Conservation (phyloP, 2,329 filamentous ascomycete genomes). For the Hirsutella thompsonii region DNA sequence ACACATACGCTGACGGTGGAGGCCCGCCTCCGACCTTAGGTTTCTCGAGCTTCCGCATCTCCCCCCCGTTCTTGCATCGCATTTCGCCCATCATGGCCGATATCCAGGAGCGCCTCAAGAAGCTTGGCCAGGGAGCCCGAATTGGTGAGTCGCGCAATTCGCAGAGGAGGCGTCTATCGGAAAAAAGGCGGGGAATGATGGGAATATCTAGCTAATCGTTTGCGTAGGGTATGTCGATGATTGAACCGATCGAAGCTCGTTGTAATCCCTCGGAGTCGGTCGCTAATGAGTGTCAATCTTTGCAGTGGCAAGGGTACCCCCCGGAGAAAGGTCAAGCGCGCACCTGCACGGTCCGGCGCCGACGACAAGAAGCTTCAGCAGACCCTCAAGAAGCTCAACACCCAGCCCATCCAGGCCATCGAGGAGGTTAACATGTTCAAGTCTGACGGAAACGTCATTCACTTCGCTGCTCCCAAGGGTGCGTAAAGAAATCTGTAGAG, state of each 20-base stretch:
- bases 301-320: constrained; percentile 90
- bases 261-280: constrained; percentile 6
- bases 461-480: constrained; percentile 98
- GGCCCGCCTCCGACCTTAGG: neutral
- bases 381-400: constrained; percentile 97
- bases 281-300: constrained; percentile 14
- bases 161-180: too few relatives aligned
- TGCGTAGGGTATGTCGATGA: constrained; percentile 22
- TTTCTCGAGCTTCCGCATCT: neutral
- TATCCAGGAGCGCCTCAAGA: constrained; percentile 46
- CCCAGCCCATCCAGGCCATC: constrained; percentile 97
- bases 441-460: constrained; percentile 98
- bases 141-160: constrained; percentile 68
- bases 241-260: neutral
- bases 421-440: constrained; percentile 99
- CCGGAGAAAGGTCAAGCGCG: constrained; percentile 96
- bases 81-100: constrained; percentile 35
- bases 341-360: constrained; percentile 79
- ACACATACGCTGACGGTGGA: constrained; percentile 6
- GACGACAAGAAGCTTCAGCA: constrained; percentile 99
- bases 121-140: constrained; percentile 38
- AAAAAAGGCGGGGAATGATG: neutral
- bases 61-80: constrained; percentile 11
- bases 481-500: constrained; percentile 21
- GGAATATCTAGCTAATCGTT: neutral